Conservation (phyloP, 2,329 filamentous ascomycete genomes). For the Epichloe scottii region DNA sequence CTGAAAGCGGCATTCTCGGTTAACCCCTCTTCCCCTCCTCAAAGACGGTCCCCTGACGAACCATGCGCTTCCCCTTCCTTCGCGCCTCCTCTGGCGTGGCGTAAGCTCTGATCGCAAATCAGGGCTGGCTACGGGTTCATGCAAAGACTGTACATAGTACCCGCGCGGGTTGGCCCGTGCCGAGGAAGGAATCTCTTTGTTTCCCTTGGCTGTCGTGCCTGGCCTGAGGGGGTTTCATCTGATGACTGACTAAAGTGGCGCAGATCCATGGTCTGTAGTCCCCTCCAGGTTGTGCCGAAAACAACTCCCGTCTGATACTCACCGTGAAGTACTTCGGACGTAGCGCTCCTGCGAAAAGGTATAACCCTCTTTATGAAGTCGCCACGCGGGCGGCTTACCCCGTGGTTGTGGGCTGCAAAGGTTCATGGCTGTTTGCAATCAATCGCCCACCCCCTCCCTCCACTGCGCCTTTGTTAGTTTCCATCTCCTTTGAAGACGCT, state of each 20-base stretch:
- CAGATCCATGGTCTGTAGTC: too few relatives aligned
- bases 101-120: background rate
- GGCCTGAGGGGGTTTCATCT: background rate
- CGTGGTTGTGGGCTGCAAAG: background rate
- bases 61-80: background rate
- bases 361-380: too few relatives aligned
- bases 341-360: too few relatives aligned
- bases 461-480: slow-evolving; percentile 2
- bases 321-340: too few relatives aligned
- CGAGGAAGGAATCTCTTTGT: background rate
- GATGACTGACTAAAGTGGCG: too few relatives aligned
- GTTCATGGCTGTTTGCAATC: background rate
- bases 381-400: background rate
- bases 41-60: too few relatives aligned
- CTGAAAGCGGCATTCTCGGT: background rate
- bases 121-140: background rate
- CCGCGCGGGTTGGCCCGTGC: background rate
- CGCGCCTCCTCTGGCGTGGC: too few relatives aligned
- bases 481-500: background rate
- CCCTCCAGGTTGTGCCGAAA: too few relatives aligned
- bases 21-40: too few relatives aligned
- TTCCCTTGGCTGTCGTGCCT: background rate
- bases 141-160: background rate
- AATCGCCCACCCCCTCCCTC: background rate
- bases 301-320: too few relatives aligned